Evolutionary conservation across 306 rosid genomes (phyloP), one percentile per base, ranked within the genome.

Genomic region (Ormosia semicastrata): DNA sequence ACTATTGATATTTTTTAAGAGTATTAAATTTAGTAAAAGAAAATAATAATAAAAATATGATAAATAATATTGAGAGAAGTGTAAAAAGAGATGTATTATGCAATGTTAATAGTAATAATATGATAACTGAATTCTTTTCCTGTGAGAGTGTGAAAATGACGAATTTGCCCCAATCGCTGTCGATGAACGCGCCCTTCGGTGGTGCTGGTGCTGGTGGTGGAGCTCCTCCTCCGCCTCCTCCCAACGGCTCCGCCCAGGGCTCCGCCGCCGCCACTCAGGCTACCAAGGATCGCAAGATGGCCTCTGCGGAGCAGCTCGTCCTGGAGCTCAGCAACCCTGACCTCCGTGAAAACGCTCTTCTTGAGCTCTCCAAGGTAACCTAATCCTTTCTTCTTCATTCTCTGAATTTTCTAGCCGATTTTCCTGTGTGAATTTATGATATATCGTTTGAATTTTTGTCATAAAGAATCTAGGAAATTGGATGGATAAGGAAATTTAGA

Each of bases 231-330:
- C 69, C 70, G 0, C 40, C 54, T 37, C 86, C 92, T 2, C 88
- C 91, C 2, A 82, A 65, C 37, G 58, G 70, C 7, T 65, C 87
- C 5, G 52, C 73, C 30, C 88, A 90, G 70, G 59, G 65, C 68
- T 44, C 86, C 29, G 36, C 78, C 43, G 77, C 65, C 62, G 69
- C 62, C 41, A 50, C 65, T 77, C 82, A 66, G 66, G 82, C 3
- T 3, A 73, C 60, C 66, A 80, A 72, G 74, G 91, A 95, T 52
- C 91, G 92, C 3, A 90, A 44, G 72, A 92, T 95, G 96, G 98
- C 96, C 9, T 90, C 97, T 13, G 97, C 87, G 0, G 87, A 87
- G 63, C 90, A 87, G 71, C 84, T 87, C 1, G 90, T 87, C 33
- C 84, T 87, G 12, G 90, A 87, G 43, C 87, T 87, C 34, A 77